These are phyloP conservation scores for Penicillium soppii DNA, from an alignment of 495 filamentous ascomycete species.

Conservation along the genomic window DNA sequence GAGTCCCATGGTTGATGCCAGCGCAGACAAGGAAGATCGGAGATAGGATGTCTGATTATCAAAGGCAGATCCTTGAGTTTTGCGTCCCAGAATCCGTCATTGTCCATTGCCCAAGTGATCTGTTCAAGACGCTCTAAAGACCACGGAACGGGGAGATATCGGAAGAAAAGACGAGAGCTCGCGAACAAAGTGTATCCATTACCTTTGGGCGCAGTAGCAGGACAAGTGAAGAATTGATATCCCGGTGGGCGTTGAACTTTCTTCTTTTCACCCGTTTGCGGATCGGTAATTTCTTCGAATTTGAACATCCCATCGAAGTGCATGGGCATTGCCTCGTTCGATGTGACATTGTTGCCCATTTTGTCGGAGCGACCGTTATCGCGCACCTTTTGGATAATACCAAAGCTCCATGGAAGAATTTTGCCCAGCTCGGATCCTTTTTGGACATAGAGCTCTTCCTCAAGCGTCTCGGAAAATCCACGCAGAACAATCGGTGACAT, in stretches of 20 bases:
- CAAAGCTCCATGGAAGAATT: constrained; percentile 48
- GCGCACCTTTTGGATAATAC: constrained; percentile 49
- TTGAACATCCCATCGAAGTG: constrained; percentile 58
- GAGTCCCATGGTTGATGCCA: constrained; percentile 56
- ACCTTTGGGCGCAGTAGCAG: constrained; percentile 44
- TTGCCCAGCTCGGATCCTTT: constrained; percentile 47
- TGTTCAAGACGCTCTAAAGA: constrained; percentile 35
- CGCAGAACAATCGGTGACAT: constrained; percentile 55
- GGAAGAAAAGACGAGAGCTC: constrained; percentile 48
- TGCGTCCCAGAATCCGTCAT: constrained; percentile 39
- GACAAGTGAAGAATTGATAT: constrained; percentile 54
- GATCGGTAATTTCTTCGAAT: constrained; percentile 35
- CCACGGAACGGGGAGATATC: constrained; percentile 44
- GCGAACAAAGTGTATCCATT: constrained; percentile 54
- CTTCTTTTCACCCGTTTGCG: constrained; percentile 23
- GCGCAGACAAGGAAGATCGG: constrained; percentile 44
- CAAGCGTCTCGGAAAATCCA: constrained; percentile 47
- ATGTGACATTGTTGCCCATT: constrained; percentile 47
- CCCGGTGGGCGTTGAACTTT: constrained; percentile 30
- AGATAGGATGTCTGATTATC: constrained; percentile 47
- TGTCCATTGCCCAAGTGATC: constrained; percentile 42
- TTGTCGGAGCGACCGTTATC: constrained; percentile 35
- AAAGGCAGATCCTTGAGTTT: constrained; percentile 43
- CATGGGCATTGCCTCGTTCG: constrained; percentile 55
- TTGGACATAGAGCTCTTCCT: constrained; percentile 42